Conservation (phyloP, 495 filamentous ascomycete species). For the Neurospora tetraspora region DNA sequence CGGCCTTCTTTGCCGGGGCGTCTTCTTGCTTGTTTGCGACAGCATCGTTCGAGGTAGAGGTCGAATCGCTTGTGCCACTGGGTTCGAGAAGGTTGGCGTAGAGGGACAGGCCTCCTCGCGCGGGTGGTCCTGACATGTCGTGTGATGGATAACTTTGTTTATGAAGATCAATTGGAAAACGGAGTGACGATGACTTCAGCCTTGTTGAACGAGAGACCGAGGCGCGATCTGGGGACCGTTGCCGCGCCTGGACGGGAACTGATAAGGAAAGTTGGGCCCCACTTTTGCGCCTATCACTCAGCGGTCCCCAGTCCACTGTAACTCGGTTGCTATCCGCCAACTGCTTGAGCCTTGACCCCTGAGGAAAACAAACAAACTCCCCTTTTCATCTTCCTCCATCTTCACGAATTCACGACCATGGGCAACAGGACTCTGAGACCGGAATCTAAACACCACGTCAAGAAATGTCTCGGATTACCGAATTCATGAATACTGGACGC, state of each 20-base stretch:
- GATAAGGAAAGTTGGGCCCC: not conserved
- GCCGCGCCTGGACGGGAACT: not conserved
- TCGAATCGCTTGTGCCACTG: slow-evolving; percentile 32
- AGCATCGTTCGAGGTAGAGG: slow-evolving; percentile 66
- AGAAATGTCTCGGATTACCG: too few species aligned
- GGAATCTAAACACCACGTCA: too few species aligned
- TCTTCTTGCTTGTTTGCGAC: slow-evolving; percentile 63
- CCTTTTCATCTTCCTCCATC: not conserved
- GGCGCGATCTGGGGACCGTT: not conserved
- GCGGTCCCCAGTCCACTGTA: not conserved
- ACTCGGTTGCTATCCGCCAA: not conserved
- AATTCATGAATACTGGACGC: too few species aligned
- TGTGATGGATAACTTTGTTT: not conserved
- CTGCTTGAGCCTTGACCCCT: not conserved
- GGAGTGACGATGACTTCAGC: not conserved
- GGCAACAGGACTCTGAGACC: too few species aligned
- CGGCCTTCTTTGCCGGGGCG: slow-evolving; percentile 55
- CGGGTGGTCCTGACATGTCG: slow-evolving; percentile 1
- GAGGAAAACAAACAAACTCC: not conserved
- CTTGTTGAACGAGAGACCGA: not conserved
- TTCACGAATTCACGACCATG: not conserved
- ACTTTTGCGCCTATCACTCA: not conserved
- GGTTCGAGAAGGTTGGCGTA: slow-evolving; percentile 48
- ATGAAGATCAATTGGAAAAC: not conserved
- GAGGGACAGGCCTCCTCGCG: slow-evolving; percentile 37